phyloP scores from a whole-genome alignment of 169 alveolate species.

The Ichthyophthirius multifiliis region DNA sequence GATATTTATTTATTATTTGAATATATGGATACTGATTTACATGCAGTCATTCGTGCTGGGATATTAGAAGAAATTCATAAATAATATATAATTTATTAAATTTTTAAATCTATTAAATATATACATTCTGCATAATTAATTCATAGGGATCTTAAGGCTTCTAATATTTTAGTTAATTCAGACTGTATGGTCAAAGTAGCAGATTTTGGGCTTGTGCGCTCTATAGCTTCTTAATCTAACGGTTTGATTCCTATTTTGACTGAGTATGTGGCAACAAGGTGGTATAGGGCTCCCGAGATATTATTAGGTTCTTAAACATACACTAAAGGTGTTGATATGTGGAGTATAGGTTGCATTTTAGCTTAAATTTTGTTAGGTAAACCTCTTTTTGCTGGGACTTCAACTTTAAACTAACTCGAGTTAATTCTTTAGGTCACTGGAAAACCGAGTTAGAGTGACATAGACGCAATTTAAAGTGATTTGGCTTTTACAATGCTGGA shows the following conservation, averaged over 20 bases:
- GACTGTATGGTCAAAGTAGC: conserved; percentile 98
- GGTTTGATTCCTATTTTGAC: conserved; percentile 89
- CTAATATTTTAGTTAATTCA: conserved; percentile 95
- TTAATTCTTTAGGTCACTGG: conserved; percentile 93
- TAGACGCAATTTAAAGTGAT: conserved; percentile 88
- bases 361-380: conserved; percentile 96
- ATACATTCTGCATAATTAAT: conserved; percentile 95
- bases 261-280: conserved; percentile 98
- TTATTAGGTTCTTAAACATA: conserved; percentile 95
- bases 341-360: conserved; percentile 99
- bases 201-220: conserved; percentile 97
- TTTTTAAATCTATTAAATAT: conserved; percentile 91
- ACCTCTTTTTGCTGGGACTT: conserved; percentile 98
- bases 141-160: conserved; percentile 98
- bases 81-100: conserved; percentile 90
- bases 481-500: conserved; percentile 89
- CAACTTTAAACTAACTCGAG: conserved; percentile 95
- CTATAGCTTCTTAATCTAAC: conserved; percentile 77
- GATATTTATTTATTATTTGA: conserved; percentile 52
- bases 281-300: conserved; percentile 99
- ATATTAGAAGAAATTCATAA: conserved; percentile 96
- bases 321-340: conserved; percentile 99
- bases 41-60: conserved; percentile 97
- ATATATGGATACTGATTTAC: conserved; percentile 95
- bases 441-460: conserved; percentile 90